Evolutionary conservation across 306 rosid genomes (phyloP), one percentile per base, ranked within the genome.

Genomic region (Begonia fuchsioides): DNA sequence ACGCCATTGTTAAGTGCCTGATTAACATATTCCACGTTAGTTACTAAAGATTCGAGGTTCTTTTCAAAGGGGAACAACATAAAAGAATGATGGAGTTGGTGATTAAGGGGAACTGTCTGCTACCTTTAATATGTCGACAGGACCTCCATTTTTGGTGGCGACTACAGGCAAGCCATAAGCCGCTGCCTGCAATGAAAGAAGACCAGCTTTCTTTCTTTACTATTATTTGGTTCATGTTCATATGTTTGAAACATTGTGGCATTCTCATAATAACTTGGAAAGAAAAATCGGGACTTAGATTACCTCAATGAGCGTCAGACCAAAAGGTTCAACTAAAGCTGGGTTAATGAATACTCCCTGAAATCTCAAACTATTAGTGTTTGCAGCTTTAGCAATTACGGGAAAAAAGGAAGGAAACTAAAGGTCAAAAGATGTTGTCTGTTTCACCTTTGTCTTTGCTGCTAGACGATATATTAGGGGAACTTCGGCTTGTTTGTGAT

Each of bases 301-400:
- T 55, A 80, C 90, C 83, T 84, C 92, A 44, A 84, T 84, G 52
- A 84, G 57, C 17, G 94, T 83, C 62, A 79, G 94, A 55, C 94
- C 94, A 45, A 83, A 83, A 62, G 94, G 94, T 66, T 84, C 92
- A 62, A 80, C 92, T 13, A 84, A 65, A 60, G 94, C 92, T 46
- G 94, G 94, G 64, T 84, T 84, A 74, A 84, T 68, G 63, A 84
- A 84, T 18, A 84, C 94, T 59, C 94, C 94, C 92, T 83, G 63
- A 75, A 80, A 62, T 16, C 47, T 55, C 60, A 51, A 71, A 13
- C 47, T 39, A 16, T 17, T 20, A 56, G 9, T 19, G n/a, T 43
- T 46, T 11, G 11, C 53, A 48, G 12, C 40, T 45, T 45, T 11
- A 67, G 13, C 35, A 26, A 26, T 26, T 26, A 26, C 35, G 7